Evolutionary conservation across 352 stramenopile genomes (phyloP).

Genomic region (Phytophthora agathidicida): DNA sequence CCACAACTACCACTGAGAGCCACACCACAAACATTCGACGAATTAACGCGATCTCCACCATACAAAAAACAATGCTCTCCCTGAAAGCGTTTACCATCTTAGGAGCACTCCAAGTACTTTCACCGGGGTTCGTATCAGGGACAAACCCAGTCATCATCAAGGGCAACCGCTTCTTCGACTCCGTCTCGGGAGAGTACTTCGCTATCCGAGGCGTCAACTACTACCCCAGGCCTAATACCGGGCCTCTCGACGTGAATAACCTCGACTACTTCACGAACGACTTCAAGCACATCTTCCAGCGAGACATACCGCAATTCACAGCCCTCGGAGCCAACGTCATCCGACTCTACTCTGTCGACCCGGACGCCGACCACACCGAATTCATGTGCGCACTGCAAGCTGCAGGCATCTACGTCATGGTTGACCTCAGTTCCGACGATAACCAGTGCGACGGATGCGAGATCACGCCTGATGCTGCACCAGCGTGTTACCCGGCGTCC

Average conservation of each 20-base stretch:
- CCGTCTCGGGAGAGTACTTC: constrained; percentile 71
- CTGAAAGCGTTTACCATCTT: neutral
- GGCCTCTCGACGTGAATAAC: constrained; percentile 71
- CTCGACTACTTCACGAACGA: constrained; percentile 86
- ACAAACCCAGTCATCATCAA: constrained; percentile 30
- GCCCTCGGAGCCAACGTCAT: constrained; percentile 78
- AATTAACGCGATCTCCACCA: neutral
- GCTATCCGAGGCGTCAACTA: constrained; percentile 82
- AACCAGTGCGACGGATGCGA: constrained; percentile 69
- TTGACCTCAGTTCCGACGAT: constrained; percentile 67
- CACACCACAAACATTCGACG: too few relatives aligned
- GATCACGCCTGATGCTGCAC: constrained; percentile 59
- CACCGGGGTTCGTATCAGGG: neutral
- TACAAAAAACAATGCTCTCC: neutral
- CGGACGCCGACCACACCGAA: constrained; percentile 63
- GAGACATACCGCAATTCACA: constrained; percentile 71
- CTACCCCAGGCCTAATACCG: constrained; percentile 85
- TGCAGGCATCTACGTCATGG: constrained; percentile 79
- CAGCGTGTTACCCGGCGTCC: constrained; percentile 62
- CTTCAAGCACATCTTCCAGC: constrained; percentile 67
- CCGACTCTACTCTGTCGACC: constrained; percentile 84
- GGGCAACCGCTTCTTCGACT: constrained; percentile 84
- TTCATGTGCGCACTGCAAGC: constrained; percentile 88
- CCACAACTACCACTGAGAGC: neutral
- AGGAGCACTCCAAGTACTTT: neutral